Conservation (phyloP, 805 yeast genomes). For the Candida nonsorbophila region DNA sequence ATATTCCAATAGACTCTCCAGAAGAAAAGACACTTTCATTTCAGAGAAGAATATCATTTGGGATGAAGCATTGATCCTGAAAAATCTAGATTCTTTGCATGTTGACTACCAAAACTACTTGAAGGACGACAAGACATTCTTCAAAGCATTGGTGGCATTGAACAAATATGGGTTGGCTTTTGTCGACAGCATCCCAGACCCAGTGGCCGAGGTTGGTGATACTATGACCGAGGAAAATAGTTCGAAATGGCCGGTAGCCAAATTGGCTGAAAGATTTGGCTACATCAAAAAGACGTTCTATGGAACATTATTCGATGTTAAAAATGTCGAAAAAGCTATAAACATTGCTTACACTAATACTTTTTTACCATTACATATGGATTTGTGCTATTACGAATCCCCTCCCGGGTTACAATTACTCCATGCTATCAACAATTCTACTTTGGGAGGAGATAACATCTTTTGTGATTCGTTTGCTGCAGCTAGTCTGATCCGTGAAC, state of each 20-base stretch:
- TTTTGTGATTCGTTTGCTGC: slow-evolving; percentile 70
- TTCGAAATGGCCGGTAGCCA: slow-evolving; percentile 31
- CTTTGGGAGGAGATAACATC: slow-evolving; percentile 61
- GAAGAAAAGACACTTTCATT: slow-evolving; percentile 32
- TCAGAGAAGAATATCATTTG: slow-evolving; percentile 32
- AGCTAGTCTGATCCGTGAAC: slow-evolving; percentile 47
- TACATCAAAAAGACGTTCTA: slow-evolving; percentile 68
- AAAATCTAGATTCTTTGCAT: slow-evolving; percentile 13
- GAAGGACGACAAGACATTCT: slow-evolving; percentile 23
- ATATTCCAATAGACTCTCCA: slow-evolving; percentile 27
- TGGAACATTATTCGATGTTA: slow-evolving; percentile 68
- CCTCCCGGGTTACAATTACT: slow-evolving; percentile 76
- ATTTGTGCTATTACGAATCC: slow-evolving; percentile 68
- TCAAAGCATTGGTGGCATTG: slow-evolving; percentile 37
- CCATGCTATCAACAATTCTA: slow-evolving; percentile 52
- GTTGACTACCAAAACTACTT: slow-evolving; percentile 38
- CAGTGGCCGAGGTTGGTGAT: slow-evolving; percentile 16
- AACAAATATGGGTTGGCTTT: slow-evolving; percentile 55
- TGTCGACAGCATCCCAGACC: slow-evolving; percentile 48
- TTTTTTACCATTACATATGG: slow-evolving; percentile 72
- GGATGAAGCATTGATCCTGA: slow-evolving; percentile 25
- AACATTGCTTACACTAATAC: slow-evolving; percentile 67
- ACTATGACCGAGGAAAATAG: slow-evolving; percentile 38
- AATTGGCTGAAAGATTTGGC: slow-evolving; percentile 50
- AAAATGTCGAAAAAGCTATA: slow-evolving; percentile 42